phyloP scores from a whole-genome alignment of 1,284 basidiomycete genomes.

The Dichomitus squalens region DNA sequence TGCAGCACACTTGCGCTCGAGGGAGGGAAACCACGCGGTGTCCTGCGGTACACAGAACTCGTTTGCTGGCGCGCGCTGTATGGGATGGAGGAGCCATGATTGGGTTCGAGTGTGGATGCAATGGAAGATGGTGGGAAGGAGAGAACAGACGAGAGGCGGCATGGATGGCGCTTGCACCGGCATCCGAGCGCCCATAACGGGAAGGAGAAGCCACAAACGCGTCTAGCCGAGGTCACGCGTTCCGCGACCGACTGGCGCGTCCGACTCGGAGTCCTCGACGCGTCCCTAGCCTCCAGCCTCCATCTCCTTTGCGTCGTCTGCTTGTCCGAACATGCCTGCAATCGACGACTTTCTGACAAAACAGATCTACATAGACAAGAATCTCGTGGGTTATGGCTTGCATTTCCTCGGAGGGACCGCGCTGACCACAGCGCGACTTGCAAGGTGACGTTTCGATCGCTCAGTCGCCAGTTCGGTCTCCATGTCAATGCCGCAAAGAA shows the following conservation, averaged over 20 bases:
- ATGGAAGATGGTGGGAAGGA: not conserved
- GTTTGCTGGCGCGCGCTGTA: no score
- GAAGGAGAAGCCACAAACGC: conserved; percentile 25
- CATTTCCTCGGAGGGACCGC: not conserved
- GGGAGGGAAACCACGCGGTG: no score
- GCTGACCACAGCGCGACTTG: not conserved
- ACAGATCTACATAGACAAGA: conserved; percentile 61
- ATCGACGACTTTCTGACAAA: conserved; percentile 62
- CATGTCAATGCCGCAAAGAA: conserved; percentile 77
- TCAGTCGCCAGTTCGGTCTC: conserved; percentile 67
- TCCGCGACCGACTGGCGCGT: conserved; percentile 4
- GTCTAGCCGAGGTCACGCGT: conserved; percentile 19
- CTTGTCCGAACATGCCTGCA: conserved; percentile 44
- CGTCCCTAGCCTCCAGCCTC: conserved; percentile 1
- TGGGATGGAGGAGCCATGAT: no score
- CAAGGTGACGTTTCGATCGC: conserved; percentile 74
- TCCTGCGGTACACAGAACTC: no score
- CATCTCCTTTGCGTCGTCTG: not conserved
- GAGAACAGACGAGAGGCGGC: not conserved
- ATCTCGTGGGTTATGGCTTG: conserved; percentile 49
- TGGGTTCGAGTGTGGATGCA: no score
- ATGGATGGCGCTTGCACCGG: not conserved
- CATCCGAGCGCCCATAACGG: no score
- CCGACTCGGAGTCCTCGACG: not conserved
- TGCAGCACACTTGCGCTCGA: no score